Percentiles rank a stretch among this genome's conserved stretches.
Conservation (phyloP, 1,284 basidiomycete genomes). For the Meripilus lineatus region DNA sequence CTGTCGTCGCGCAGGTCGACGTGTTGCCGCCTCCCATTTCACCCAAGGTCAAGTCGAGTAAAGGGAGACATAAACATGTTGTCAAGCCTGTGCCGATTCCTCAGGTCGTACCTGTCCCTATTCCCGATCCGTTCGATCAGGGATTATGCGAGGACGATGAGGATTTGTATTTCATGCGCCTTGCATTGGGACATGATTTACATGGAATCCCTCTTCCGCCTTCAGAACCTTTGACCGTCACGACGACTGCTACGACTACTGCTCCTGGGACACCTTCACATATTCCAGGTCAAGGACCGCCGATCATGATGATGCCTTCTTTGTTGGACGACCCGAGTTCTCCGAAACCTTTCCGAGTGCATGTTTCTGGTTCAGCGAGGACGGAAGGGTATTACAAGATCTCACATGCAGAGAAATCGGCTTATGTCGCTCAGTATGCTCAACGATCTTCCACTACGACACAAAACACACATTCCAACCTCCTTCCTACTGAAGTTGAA, state of each 20-base stretch:
- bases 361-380: conserved; percentile 79
- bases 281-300: not conserved
- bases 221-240: conserved; percentile 16
- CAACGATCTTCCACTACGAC: conserved; percentile 40
- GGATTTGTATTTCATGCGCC: conserved; percentile 81
- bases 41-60: conserved; percentile 24
- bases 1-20: conserved; percentile 45
- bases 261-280: conserved; percentile 12
- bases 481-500: conserved; percentile 29
- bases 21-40: conserved; percentile 38
- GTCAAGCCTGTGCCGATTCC: conserved; percentile 26
- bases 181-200: conserved; percentile 45
- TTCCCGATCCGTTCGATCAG: conserved; percentile 51
- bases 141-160: conserved; percentile 85
- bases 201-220: conserved; percentile 18
- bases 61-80: conserved; percentile 26
- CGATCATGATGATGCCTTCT: not conserved
- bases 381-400: conserved; percentile 97
- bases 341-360: conserved; percentile 52
- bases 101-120: conserved; percentile 35
- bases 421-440: conserved; percentile 80
- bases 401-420: conserved; percentile 86
- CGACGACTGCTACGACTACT: conserved; percentile 23
- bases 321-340: too few species aligned
- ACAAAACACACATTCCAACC: conserved; percentile 18